Evolutionary conservation across 306 rosid genomes (phyloP).

Genomic region (Pachyrhizus erosus): DNA sequence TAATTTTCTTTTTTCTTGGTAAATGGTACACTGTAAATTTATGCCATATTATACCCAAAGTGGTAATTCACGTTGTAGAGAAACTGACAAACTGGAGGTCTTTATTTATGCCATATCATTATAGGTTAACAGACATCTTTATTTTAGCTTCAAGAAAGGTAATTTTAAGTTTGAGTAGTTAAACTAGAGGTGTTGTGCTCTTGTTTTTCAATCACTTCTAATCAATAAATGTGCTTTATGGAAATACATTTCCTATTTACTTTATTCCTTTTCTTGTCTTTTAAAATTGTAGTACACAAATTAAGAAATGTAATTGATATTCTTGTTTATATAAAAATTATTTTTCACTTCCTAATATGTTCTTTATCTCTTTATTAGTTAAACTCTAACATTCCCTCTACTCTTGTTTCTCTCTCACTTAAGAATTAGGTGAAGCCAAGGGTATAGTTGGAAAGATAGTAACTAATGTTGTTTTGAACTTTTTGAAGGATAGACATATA

Average conservation of each 20-base stretch:
- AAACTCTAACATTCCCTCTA: background rate
- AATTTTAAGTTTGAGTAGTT: conserved; percentile 28
- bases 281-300: background rate
- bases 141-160: conserved; percentile 15
- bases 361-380: background rate
- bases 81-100: background rate
- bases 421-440: background rate
- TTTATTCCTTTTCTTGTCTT: background rate
- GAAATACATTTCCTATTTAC: background rate
- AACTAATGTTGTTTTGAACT: background rate
- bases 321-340: background rate
- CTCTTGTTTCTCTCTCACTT: background rate
- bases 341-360: background rate
- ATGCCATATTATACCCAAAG: background rate
- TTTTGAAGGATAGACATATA: background rate
- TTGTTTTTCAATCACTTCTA: background rate
- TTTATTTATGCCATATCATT: too few species aligned
- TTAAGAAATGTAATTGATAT: background rate
- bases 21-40: background rate
- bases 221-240: background rate
- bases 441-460: background rate
- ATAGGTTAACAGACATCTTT: background rate
- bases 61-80: background rate
- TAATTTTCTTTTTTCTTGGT: background rate
- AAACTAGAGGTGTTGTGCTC: background rate